Evolutionary conservation across 805 yeast species (phyloP).

Genomic region (Cyberlindnera japonica): DNA sequence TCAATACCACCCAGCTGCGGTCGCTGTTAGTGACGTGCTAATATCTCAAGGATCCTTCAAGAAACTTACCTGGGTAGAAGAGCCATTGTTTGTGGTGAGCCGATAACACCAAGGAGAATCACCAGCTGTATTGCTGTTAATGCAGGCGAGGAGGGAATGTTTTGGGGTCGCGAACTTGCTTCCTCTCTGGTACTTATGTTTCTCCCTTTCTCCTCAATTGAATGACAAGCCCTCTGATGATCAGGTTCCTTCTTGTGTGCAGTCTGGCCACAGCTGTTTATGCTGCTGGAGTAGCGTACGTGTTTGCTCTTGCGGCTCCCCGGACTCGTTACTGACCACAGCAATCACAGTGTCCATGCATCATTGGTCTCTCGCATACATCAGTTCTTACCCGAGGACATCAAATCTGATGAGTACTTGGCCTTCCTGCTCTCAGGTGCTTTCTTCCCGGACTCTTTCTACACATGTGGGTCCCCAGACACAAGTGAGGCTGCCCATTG

Average conservation of each 20-base stretch:
- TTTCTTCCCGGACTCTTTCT: constrained; percentile 68
- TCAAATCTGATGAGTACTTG: constrained; percentile 22
- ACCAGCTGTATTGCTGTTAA: too few relatives aligned
- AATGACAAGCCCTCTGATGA: too few relatives aligned
- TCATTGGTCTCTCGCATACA: constrained; percentile 33
- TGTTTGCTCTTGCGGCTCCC: background rate
- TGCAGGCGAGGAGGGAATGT: too few relatives aligned
- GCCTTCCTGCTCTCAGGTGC: constrained; percentile 52
- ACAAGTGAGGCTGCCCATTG: constrained; percentile 65
- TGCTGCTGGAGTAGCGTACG: constrained; percentile 8
- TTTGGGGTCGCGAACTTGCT: constrained; percentile 9
- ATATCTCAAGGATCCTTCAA: too few relatives aligned
- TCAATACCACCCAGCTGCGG: constrained; percentile 10
- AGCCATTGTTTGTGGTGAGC: constrained; percentile 4
- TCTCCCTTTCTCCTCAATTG: too few relatives aligned
- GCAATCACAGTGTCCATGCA: constrained; percentile 35
- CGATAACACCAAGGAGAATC: too few relatives aligned
- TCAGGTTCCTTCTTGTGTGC: too few relatives aligned
- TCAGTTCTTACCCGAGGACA: constrained; percentile 31
- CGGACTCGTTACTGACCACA: background rate
- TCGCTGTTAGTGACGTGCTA: constrained; percentile 3
- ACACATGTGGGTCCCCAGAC: constrained; percentile 48
- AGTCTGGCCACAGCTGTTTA: constrained; percentile 8
- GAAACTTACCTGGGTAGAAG: constrained; percentile 7
- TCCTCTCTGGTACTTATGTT: background rate